Evolutionary conservation across 2,329 filamentous ascomycete genomes (phyloP).

Genomic region (Tolypocladium endophyticum): DNA sequence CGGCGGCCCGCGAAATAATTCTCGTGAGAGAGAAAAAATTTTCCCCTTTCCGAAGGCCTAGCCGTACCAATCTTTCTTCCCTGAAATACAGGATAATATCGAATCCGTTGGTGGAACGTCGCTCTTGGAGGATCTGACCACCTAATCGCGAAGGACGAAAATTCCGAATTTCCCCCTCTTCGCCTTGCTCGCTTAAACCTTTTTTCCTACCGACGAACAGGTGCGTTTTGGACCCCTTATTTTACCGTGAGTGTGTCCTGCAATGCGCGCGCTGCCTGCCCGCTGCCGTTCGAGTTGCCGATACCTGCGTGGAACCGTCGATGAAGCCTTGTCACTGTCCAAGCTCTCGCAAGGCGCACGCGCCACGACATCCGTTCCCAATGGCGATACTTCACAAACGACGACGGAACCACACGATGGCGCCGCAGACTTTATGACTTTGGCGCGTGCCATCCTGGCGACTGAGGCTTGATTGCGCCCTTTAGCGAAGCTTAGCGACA

Average conservation of each 20-base stretch:
- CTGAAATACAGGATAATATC: not conserved
- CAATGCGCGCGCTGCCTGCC: not conserved
- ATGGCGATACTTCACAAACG: not conserved
- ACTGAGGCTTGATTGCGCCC: not conserved
- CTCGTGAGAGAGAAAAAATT: constrained; percentile 1
- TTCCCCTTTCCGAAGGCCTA: not conserved
- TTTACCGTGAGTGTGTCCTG: not conserved
- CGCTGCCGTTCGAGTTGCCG: not conserved
- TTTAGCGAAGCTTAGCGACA: not conserved
- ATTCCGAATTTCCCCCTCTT: not conserved
- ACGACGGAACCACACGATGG: not conserved
- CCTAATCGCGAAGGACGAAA: not conserved
- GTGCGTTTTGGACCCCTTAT: not conserved
- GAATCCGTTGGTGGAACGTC: not conserved
- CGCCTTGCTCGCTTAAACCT: not conserved
- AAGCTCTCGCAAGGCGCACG: not conserved
- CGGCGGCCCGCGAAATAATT: not conserved
- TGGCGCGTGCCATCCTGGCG: not conserved
- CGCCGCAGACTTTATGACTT: not conserved
- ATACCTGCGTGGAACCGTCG: not conserved
- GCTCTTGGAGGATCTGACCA: not conserved
- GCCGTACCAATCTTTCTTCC: not conserved
- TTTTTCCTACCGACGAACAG: not conserved
- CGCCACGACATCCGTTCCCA: not conserved
- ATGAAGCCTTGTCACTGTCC: not conserved